A percentile compares a stretch with the other conserved stretches of the same genome.
These are phyloP conservation scores for Inonotus hispidus DNA, from an alignment of 1,284 basidiomycete species.

Conservation along the genomic window DNA sequence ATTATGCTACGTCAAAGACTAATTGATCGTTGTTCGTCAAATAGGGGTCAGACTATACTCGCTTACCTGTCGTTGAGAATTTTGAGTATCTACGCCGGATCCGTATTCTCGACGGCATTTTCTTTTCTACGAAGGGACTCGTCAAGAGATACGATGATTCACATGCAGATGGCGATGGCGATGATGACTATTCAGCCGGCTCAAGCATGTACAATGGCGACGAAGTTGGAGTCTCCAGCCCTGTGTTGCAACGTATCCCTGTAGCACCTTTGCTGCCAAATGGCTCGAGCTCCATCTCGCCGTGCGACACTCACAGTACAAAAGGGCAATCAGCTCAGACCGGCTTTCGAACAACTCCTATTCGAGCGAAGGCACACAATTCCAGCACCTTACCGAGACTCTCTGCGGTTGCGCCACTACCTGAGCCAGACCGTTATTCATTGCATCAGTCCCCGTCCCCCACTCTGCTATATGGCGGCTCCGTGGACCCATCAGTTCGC, in stretches of 20 bases:
- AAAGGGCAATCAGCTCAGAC: not conserved
- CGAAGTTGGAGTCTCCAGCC: conserved; percentile 10
- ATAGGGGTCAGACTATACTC: conserved; percentile 60
- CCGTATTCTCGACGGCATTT: conserved; percentile 57
- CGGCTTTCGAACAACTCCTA: not conserved
- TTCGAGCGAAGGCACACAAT: conserved; percentile 8
- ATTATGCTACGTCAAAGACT: not conserved
- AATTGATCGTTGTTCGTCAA: not conserved
- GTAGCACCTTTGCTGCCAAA: not conserved
- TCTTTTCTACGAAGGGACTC: conserved; percentile 51
- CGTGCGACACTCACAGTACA: not conserved
- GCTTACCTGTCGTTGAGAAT: conserved; percentile 60
- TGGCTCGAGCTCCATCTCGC: not conserved
- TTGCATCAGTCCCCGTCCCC: not conserved
- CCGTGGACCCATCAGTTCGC: conserved; percentile 24
- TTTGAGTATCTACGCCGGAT: conserved; percentile 64
- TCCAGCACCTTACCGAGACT: conserved; percentile 11
- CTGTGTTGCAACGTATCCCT: not conserved
- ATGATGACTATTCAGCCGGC: conserved; percentile 15
- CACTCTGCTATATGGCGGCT: conserved; percentile 8
- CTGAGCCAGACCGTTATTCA: conserved; percentile 7
- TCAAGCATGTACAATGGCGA: conserved; percentile 9
- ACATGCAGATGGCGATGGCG: conserved; percentile 16
- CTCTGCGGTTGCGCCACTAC: conserved; percentile 16
- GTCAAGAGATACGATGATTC: conserved; percentile 31